phyloP scores from a whole-genome alignment of 495 filamentous ascomycete species.

The Cladorrhinum samala region DNA sequence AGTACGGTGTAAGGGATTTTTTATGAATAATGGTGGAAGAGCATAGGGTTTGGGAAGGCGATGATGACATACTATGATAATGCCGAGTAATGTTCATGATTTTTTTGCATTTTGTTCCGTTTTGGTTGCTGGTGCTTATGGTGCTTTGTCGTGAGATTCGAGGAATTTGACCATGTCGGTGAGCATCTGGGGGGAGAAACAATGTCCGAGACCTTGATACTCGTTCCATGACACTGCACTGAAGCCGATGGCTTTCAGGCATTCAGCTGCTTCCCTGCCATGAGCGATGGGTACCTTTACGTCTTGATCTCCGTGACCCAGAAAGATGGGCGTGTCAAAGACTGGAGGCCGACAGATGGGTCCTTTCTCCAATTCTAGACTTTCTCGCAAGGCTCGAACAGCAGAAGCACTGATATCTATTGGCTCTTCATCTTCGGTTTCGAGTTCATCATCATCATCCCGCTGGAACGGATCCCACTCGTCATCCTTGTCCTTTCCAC shows the following conservation, averaged over 20 bases:
- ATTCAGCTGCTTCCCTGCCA: constrained; percentile 31
- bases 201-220: constrained; percentile 46
- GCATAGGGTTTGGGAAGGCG: neutral
- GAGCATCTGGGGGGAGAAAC: constrained; percentile 46
- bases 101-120: constrained; percentile 1
- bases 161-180: constrained; percentile 41
- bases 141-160: no score
- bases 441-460: no score
- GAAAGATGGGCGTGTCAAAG: constrained; percentile 35
- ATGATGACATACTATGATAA: neutral
- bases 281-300: constrained; percentile 36
- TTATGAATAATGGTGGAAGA: neutral
- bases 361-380: constrained; percentile 14
- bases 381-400: constrained; percentile 15
- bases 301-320: constrained; percentile 48
- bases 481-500: constrained; percentile 13
- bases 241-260: constrained; percentile 29
- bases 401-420: constrained; percentile 16
- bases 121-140: no score
- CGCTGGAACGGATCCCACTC: constrained; percentile 24
- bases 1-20: neutral
- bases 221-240: constrained; percentile 34
- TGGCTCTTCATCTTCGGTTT: constrained; percentile 17
- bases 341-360: neutral
- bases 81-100: constrained; percentile 4